Evolutionary conservation across 306 rosid species (phyloP), one percentile per base, ranked within the genome.

Genomic region (Cajanus cajan): DNA sequence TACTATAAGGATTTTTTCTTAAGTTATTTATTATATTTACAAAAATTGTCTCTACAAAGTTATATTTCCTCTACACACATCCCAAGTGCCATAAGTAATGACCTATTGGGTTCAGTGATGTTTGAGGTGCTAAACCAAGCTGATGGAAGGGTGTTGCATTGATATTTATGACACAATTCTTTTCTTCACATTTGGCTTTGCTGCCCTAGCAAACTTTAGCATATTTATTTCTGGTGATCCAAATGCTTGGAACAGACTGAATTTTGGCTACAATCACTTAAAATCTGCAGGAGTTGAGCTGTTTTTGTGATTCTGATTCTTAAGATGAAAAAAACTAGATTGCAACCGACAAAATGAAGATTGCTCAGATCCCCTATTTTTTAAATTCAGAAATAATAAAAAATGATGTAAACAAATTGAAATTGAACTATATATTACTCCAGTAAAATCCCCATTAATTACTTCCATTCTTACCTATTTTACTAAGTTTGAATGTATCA

Each of bases 61-160:
- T 36, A 8, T 10, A 68, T 58, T 44, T 68, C 65, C 77, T 81
- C 58, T 45, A 58, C 8, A 15, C 77, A 52, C 62, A 16, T 48
- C 65, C 43, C 0, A n/a, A 68, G 77, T 45, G 72, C 54, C 1
- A 7, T 21, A 81, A 75, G 72, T 47, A n/a, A 37, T 57, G 67
- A 45, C 58, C 12, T 25, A 41, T 68, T 67, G 58, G 36, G 63
- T 66, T 81, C 22, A 41, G 43, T 65, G 71, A 66, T 66, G 76
- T 55, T 40, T 34, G 51, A 71, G 63, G 57, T 63, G 33, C 66
- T 71, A 62, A 36, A 25, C 47, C 59, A 12, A 66, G 62, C 63
- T 65, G 62, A 22, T 34, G 43, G 34, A 68, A 73, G 57, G 7
- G 8, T 59, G 36, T 65, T 54, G n/a, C 43, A 37, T 80, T 3